Conservation (phyloP, 2,329 filamentous ascomycete species). For the Fusarium humuli region DNA sequence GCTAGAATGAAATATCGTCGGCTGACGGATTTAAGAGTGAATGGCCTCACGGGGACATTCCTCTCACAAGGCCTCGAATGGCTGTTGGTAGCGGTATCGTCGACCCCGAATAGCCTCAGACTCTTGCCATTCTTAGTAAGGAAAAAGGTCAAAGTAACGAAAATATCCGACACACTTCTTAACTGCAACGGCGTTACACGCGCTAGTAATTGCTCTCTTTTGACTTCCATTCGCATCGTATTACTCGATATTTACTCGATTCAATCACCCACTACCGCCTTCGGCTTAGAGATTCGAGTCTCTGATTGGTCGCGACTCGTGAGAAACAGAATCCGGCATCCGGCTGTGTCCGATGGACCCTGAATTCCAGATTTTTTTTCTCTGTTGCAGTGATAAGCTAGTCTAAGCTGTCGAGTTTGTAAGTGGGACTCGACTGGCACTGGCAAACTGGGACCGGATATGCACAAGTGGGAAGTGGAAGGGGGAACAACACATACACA, state of each 20-base stretch:
- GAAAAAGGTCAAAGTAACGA: conserved; percentile 1
- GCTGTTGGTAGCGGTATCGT: background rate
- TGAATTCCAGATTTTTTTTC: conserved; percentile 13
- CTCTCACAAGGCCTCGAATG: background rate
- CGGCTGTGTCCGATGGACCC: conserved; percentile 45
- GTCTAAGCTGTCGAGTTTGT: conserved; percentile 26
- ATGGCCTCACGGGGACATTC: conserved; percentile 1
- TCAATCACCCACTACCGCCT: conserved; percentile 50
- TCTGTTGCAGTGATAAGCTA: conserved; percentile 9
- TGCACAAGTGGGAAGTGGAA: conserved; percentile 7
- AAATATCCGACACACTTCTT: background rate
- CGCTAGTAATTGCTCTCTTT: background rate
- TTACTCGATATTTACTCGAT: conserved; percentile 63
- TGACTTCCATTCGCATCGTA: conserved; percentile 9
- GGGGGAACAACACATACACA: conserved; percentile 9
- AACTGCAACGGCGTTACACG: background rate
- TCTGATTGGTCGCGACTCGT: conserved; percentile 40
- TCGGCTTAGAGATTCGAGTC: conserved; percentile 15
- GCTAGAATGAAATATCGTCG: background rate
- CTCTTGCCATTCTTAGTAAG: background rate
- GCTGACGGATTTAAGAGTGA: conserved; percentile 3
- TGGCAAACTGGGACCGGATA: conserved; percentile 17
- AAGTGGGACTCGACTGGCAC: conserved; percentile 16
- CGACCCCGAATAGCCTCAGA: conserved; percentile 15
- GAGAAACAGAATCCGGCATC: conserved; percentile 28